Percentiles rank a stretch among this genome's conserved stretches.
These are phyloP conservation scores for Wickerhamia fluorescens DNA, from an alignment of 805 yeast species.

Conservation along the genomic window DNA sequence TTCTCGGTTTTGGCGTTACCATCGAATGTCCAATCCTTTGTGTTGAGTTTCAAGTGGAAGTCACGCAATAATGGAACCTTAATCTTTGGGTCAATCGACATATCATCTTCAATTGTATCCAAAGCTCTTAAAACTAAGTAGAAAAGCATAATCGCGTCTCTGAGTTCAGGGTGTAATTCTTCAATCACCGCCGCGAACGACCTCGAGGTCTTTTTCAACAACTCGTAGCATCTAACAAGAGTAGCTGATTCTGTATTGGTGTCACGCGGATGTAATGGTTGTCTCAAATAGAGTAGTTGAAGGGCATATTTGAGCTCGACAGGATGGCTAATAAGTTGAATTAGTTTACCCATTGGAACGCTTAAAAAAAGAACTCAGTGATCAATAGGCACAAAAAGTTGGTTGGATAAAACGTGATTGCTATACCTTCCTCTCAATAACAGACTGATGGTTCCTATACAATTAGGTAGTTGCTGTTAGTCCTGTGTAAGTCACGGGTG, in stretches of 20 bases:
- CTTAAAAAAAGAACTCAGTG: no score
- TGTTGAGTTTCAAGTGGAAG: constrained; percentile 57
- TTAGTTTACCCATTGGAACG: constrained; percentile 58
- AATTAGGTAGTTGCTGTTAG: no score
- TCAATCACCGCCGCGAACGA: constrained; percentile 91
- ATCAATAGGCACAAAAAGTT: no score
- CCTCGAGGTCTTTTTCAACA: constrained; percentile 69
- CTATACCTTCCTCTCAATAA: no score
- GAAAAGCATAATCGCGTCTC: constrained; percentile 76
- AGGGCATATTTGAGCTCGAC: constrained; percentile 61
- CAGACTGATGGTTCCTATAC: no score
- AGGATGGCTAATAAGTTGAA: constrained; percentile 62
- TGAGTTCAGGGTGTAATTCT: constrained; percentile 85
- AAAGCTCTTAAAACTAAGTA: constrained; percentile 83
- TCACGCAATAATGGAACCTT: constrained; percentile 69
- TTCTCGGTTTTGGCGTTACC: constrained; percentile 71
- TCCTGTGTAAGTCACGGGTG: no score
- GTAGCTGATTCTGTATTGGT: constrained; percentile 16
- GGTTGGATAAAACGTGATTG: no score
- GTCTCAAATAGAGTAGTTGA: constrained; percentile 49
- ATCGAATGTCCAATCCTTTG: constrained; percentile 73
- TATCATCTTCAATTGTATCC: constrained; percentile 95
- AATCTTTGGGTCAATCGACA: constrained; percentile 64
- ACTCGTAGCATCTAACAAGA: constrained; percentile 57
- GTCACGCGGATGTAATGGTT: constrained; percentile 45